These are phyloP conservation scores for Candida manassasensis DNA, from an alignment of 805 yeast genomes.

Conservation along the genomic window DNA sequence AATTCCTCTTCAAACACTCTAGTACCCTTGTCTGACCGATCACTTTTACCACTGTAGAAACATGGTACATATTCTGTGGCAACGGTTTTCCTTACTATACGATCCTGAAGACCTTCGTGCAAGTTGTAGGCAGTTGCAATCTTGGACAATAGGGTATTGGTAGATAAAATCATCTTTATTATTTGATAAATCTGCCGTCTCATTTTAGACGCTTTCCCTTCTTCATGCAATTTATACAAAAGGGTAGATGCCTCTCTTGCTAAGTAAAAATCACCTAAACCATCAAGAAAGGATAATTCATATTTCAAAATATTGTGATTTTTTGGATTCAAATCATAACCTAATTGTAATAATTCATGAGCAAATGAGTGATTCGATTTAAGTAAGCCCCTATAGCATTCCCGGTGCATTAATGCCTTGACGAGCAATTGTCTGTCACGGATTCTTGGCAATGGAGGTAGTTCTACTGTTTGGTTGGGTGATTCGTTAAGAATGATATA, in stretches of 20 bases:
- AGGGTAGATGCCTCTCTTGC: conserved; percentile 34
- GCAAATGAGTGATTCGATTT: conserved; percentile 25
- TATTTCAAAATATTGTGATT: conserved; percentile 22
- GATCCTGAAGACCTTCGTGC: conserved; percentile 31
- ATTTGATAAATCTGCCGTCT: conserved; percentile 10
- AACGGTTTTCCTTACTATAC: conserved; percentile 13
- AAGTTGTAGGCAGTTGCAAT: conserved; percentile 32
- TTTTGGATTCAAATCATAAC: conserved; percentile 16
- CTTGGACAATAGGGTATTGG: conserved; percentile 34
- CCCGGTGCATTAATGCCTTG: conserved; percentile 36
- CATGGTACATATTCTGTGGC: conserved; percentile 23
- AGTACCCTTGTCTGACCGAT: conserved; percentile 12
- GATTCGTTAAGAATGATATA: conserved; percentile 21
- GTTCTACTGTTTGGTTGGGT: conserved; percentile 17
- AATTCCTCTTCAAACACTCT: conserved; percentile 36
- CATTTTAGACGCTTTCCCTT: conserved; percentile 8
- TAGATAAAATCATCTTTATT: conserved; percentile 29
- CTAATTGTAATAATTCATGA: conserved; percentile 12
- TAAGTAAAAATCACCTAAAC: conserved; percentile 37
- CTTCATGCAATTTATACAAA: conserved; percentile 19
- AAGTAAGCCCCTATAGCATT: conserved; percentile 27
- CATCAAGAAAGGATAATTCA: conserved; percentile 37
- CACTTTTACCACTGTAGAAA: conserved; percentile 12
- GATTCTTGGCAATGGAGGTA: conserved; percentile 34
- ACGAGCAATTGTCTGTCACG: conserved; percentile 24